Conservation (phyloP, 2,329 filamentous ascomycete genomes). For the Fusarium robinianum region DNA sequence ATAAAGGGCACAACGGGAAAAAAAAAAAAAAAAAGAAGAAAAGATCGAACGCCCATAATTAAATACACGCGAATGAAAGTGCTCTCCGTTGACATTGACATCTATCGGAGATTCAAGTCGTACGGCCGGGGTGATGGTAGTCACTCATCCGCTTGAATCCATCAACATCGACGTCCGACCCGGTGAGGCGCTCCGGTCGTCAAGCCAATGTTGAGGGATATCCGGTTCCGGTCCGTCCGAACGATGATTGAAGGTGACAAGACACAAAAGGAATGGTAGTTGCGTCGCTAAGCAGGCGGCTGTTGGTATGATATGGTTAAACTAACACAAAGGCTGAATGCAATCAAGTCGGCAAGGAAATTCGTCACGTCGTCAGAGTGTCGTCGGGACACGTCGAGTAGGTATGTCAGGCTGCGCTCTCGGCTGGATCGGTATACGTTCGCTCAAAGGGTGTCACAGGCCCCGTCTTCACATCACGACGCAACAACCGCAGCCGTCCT, state of each 20-base stretch:
- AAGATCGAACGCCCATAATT: constrained; percentile 33
- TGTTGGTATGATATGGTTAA: constrained; percentile 31
- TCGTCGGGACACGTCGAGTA: constrained; percentile 24
- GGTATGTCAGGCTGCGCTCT: no score
- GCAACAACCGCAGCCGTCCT: constrained; percentile 56
- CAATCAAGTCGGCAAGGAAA: constrained; percentile 33
- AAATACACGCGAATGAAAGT: constrained; percentile 32
- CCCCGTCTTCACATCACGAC: constrained; percentile 50
- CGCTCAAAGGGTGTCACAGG: no score
- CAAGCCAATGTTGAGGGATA: no score
- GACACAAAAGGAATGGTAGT: constrained; percentile 37
- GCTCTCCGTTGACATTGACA: constrained; percentile 18
- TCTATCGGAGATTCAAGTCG: constrained; percentile 10
- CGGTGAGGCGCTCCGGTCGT: no score
- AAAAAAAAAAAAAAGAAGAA: constrained; percentile 9
- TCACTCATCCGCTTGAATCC: no score
- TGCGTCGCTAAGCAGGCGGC: constrained; percentile 36
- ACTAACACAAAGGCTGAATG: constrained; percentile 40
- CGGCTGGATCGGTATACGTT: not conserved
- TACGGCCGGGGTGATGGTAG: constrained; percentile 12
- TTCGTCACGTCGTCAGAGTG: constrained; percentile 41
- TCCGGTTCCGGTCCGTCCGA: no score
- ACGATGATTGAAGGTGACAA: no score
- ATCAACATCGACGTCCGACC: no score
- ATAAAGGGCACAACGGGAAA: constrained; percentile 6